phyloP scores from a whole-genome alignment of 345 rosid species.

The Hevea brasiliensis region DNA sequence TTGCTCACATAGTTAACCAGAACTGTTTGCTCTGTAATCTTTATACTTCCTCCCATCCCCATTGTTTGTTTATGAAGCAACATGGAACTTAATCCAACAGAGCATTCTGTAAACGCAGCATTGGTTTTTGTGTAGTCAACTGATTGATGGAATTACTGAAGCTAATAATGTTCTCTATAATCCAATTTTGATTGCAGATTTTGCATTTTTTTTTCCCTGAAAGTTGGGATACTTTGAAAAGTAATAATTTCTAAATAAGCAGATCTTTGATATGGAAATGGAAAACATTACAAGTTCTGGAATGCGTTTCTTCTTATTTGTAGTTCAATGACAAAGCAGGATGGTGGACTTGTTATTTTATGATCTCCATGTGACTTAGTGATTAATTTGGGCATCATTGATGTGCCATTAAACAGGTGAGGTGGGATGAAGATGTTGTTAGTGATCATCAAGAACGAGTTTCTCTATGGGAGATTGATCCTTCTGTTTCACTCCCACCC shows the following conservation, averaged over 20 bases:
- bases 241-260: background rate
- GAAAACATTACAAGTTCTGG: background rate
- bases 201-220: background rate
- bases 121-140: background rate
- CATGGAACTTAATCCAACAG: background rate
- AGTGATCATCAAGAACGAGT: slow-evolving; percentile 65
- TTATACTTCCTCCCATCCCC: background rate
- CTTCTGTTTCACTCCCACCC: slow-evolving; percentile 66
- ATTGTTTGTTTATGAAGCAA: background rate
- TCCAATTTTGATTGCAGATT: background rate
- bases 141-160: background rate
- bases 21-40: background rate
- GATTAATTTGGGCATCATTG: background rate
- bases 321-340: background rate
- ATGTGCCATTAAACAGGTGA: slow-evolving; percentile 49
- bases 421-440: slow-evolving; percentile 73
- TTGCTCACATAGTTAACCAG: background rate
- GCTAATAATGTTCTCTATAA: background rate
- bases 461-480: slow-evolving; percentile 93
- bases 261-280: background rate
- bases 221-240: background rate
- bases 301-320: background rate
- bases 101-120: background rate
- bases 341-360: background rate
- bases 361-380: background rate